A percentile compares a stretch with the other conserved stretches of the same genome.
Evolutionary conservation across 176 grass and related monocot genomes (phyloP).

Genomic region (Phoenix dactylifera): DNA sequence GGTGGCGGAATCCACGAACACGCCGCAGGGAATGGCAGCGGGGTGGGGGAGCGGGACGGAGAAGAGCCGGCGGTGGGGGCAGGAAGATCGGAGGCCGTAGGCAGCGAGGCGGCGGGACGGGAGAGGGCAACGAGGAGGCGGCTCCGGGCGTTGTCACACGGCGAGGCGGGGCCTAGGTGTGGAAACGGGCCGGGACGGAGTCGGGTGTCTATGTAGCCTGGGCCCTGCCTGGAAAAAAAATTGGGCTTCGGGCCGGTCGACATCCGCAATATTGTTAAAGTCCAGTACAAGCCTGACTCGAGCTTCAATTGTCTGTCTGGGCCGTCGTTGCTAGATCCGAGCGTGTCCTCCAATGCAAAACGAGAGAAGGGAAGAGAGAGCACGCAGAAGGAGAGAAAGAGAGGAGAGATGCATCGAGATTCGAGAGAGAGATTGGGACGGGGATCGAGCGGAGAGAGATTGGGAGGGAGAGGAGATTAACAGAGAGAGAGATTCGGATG

Average conservation of each 20-base stretch:
- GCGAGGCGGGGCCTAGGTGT: conserved; percentile 9
- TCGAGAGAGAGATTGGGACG: not conserved
- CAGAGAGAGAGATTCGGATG: no score
- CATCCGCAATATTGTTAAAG: not conserved
- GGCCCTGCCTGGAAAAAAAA: conserved; percentile 52
- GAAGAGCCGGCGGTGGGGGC: conserved; percentile 41
- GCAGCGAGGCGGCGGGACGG: conserved; percentile 32
- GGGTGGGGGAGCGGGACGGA: conserved; percentile 26
- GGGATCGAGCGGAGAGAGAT: no score
- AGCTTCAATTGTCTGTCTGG: no score
- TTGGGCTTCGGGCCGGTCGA: conserved; percentile 63
- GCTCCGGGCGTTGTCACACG: conserved; percentile 38
- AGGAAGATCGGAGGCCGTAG: conserved; percentile 52
- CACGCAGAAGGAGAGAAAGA: not conserved
- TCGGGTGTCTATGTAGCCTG: not conserved
- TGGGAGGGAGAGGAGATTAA: no score
- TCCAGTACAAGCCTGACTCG: no score
- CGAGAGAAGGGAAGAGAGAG: conserved; percentile 19
- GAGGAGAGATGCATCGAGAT: not conserved
- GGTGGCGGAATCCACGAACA: conserved; percentile 43
- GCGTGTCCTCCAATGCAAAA: not conserved
- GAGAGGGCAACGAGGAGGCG: conserved; percentile 49
- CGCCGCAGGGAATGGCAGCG: conserved; percentile 28
- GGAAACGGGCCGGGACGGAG: conserved; percentile 22
- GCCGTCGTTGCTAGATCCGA: conserved; percentile 4